Percentiles rank a stretch among this genome's conserved stretches.
Conservation (phyloP, 352 stramenopile genomes). For the Phytophthora europaea region DNA sequence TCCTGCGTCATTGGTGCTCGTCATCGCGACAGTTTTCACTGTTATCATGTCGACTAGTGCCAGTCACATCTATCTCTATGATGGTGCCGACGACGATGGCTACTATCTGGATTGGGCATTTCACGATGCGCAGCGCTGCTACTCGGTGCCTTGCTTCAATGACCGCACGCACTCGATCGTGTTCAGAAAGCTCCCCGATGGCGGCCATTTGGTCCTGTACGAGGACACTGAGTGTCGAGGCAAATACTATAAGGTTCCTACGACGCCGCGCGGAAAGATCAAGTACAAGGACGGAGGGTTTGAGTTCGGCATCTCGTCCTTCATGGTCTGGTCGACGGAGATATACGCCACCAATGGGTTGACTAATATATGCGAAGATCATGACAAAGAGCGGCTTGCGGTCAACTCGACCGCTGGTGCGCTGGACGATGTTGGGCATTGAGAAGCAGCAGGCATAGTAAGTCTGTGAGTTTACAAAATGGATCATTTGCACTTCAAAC, state of each 20-base stretch:
- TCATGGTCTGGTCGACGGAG: slow-evolving; percentile 28
- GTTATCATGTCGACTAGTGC: neutral
- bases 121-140: slow-evolving; percentile 21
- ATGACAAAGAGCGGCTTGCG: neutral
- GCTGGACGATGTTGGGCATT: neutral
- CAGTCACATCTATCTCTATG: slow-evolving; percentile 22
- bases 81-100: neutral
- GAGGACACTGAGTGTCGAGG: slow-evolving; percentile 17
- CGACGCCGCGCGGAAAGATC: neutral
- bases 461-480: neutral
- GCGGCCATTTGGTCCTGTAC: slow-evolving; percentile 23
- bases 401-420: slow-evolving; percentile 6
- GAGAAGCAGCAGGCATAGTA: neutral
- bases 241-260: slow-evolving; percentile 22
- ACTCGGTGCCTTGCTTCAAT: slow-evolving; percentile 30
- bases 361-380: slow-evolving; percentile 25
- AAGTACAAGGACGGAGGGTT: slow-evolving; percentile 25
- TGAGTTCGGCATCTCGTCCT: slow-evolving; percentile 25
- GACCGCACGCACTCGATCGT: slow-evolving; percentile 19
- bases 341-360: slow-evolving; percentile 27
- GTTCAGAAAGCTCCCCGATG: slow-evolving; percentile 20
- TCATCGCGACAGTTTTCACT: neutral
- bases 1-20: neutral
- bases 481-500: neutral
- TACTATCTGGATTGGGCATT: slow-evolving; percentile 17